Conservation (phyloP, 345 rosid genomes). For the Eucalyptus urophylla region DNA sequence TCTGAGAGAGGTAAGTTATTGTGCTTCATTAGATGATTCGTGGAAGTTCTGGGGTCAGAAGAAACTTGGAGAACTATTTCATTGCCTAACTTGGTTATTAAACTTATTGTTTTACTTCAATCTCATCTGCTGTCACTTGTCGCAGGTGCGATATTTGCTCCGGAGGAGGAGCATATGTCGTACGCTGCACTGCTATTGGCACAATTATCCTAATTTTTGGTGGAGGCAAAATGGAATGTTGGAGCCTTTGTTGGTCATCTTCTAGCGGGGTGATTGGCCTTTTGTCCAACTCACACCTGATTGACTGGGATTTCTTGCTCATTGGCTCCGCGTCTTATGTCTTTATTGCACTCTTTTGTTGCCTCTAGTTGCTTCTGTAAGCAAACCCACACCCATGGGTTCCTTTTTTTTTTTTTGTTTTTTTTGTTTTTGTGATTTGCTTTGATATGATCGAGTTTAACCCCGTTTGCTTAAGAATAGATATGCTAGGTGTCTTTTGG, state of each 20-base stretch:
- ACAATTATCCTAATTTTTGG: conserved; percentile 73
- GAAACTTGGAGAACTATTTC: conserved; percentile 2
- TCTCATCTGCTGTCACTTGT: conserved; percentile 61
- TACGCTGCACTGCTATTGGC: conserved; percentile 83
- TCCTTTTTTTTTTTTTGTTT: not conserved
- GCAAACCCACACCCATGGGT: conserved; percentile 44
- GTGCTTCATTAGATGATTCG: not conserved
- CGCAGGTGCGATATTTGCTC: conserved; percentile 99
- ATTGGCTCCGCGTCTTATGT: conserved; percentile 61
- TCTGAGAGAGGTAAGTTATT: conserved; percentile 65
- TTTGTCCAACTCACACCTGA: conserved; percentile 70
- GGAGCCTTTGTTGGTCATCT: conserved; percentile 77
- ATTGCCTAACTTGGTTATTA: conserved; percentile 3
- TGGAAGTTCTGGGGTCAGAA: conserved; percentile 6
- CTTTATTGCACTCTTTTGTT: conserved; percentile 63
- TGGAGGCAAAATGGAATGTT: conserved; percentile 75
- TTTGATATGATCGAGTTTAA: not conserved
- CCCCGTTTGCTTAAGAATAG: not conserved
- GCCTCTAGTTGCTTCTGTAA: conserved; percentile 85
- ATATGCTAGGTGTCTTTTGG: not conserved
- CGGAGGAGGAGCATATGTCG: conserved; percentile 92
- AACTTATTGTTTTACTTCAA: conserved; percentile 15
- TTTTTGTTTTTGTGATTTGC: not conserved
- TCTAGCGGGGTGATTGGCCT: conserved; percentile 63
- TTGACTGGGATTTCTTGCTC: conserved; percentile 60